Evolutionary conservation across 31 red algal species (phyloP).

Genomic region (Odonthalia washingtoniensis): DNA sequence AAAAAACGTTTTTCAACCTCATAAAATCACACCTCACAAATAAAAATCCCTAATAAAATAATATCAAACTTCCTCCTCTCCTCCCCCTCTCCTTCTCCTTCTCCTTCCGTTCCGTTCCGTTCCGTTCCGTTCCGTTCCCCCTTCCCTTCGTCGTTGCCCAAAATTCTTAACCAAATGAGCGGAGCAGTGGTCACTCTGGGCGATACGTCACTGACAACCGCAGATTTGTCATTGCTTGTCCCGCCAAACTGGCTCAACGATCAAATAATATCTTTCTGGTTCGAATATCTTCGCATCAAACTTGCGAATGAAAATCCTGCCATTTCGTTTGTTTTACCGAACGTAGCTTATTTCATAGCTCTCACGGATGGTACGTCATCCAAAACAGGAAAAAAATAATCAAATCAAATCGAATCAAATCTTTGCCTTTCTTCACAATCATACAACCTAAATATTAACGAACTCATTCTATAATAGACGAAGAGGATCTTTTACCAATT

Average conservation of each 20-base stretch:
- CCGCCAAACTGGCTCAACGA: slow-evolving; percentile 69
- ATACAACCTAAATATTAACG: too few species aligned
- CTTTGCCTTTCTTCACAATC: too few species aligned
- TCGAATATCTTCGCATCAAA: slow-evolving; percentile 56
- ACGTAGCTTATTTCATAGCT: slow-evolving; percentile 57
- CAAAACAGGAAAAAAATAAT: neutral
- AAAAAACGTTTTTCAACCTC: too few species aligned
- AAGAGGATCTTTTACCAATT: slow-evolving; percentile 42
- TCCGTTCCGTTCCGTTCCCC: too few species aligned
- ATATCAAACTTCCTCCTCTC: too few species aligned
- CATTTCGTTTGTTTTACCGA: slow-evolving; percentile 51
- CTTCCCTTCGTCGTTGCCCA: too few species aligned
- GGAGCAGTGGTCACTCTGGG: slow-evolving; percentile 33
- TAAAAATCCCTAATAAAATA: too few species aligned
- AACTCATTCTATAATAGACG: too few species aligned
- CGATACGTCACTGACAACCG: slow-evolving; percentile 49
- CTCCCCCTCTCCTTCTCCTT: too few species aligned
- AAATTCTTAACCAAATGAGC: neutral
- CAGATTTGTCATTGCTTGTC: slow-evolving; percentile 59
- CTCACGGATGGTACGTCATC: slow-evolving; percentile 48
- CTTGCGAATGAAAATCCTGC: slow-evolving; percentile 27
- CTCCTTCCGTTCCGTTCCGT: too few species aligned
- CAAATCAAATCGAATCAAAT: too few species aligned
- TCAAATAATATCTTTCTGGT: slow-evolving; percentile 66
- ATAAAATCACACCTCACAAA: too few species aligned